Evolutionary conservation across 208 protist genomes (phyloP), one percentile per base, ranked within the genome.

Genomic region (Trypanosoma lewisi): DNA sequence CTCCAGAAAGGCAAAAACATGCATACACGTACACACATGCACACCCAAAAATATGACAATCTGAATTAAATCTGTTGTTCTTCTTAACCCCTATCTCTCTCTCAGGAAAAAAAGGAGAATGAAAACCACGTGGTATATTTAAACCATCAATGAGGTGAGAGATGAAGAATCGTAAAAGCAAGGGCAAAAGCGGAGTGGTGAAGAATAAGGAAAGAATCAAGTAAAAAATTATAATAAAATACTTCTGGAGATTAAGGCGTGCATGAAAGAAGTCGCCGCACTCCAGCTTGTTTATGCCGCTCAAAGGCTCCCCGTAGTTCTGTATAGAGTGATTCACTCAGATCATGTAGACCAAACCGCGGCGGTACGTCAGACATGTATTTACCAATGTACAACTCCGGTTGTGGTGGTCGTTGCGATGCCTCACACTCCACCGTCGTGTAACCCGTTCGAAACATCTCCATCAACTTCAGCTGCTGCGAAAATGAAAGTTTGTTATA

Each of bases 281-380:
- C 65, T 27, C 86, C 82, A 34, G 78, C 80, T 19, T 53, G 62
- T 70, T 90, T 89, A 48, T 93, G 86, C 17, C 16, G 50, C 67
- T 90, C 86, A 61, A 89, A 84, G n/a, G 78, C 82, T 2, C 19
- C 14, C 17, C 86, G 77, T 34, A 93, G 27, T 23, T 61, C 70
- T n/a, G 52, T 57, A 54, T 88, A 93, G 41, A 53, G 30, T 12
- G 53, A 65, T 0, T 48, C 39, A n/a, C 9, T 27, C 11, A 72
- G 9, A 37, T 65, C 58, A 33, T 36, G 0, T 0, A 2, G n/a
- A 14, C 67, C 67, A 72, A 72, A 72, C 28, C 67, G 47, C 30
- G 56, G 57, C 37, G 56, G 67, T 8, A 65, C 58, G 9, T 27
- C 16, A 17, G 27, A 6, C 51, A 65, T 21, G 41, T 59, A 53